phyloP scores from a whole-genome alignment of 176 grass and related monocot genomes.

The Elymus sibiricus region DNA sequence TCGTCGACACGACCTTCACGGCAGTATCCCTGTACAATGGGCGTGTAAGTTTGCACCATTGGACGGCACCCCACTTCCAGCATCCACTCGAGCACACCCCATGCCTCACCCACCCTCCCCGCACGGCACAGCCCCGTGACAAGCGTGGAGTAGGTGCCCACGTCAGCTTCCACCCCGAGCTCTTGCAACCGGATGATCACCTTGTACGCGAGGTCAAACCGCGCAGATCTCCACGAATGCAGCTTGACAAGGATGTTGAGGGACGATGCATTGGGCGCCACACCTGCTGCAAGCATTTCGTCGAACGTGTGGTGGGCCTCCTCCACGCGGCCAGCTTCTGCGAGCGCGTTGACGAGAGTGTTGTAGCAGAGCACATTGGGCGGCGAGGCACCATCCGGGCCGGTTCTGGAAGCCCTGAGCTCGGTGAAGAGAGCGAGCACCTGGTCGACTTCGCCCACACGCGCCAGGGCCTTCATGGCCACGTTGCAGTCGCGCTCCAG shows the following conservation, averaged over 20 bases:
- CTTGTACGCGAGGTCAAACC: constrained; percentile 54
- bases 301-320: constrained; percentile 37
- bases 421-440: constrained; percentile 58
- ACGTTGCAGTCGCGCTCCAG: constrained; percentile 57
- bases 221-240: constrained; percentile 31
- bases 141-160: constrained; percentile 58
- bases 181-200: constrained; percentile 30
- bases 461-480: constrained; percentile 56
- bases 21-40: constrained; percentile 75
- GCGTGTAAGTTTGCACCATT: constrained; percentile 66
- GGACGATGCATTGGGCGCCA: constrained; percentile 43
- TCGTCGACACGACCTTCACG: constrained; percentile 53
- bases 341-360: constrained; percentile 75
- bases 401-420: constrained; percentile 20
- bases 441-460: constrained; percentile 39
- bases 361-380: constrained; percentile 80
- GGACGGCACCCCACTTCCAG: constrained; percentile 43
- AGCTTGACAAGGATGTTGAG: constrained; percentile 77
- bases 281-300: constrained; percentile 47
- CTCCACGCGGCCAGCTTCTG: constrained; percentile 27
- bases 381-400: not conserved
- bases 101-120: constrained; percentile 49
- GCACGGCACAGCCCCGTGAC: constrained; percentile 60
- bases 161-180: constrained; percentile 45
- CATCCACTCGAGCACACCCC: constrained; percentile 71